A percentile compares a stretch with the other conserved stretches of the same genome.
Evolutionary conservation across 73 alveolate genomes (phyloP).

Genomic region (Breviolum minutum): DNA sequence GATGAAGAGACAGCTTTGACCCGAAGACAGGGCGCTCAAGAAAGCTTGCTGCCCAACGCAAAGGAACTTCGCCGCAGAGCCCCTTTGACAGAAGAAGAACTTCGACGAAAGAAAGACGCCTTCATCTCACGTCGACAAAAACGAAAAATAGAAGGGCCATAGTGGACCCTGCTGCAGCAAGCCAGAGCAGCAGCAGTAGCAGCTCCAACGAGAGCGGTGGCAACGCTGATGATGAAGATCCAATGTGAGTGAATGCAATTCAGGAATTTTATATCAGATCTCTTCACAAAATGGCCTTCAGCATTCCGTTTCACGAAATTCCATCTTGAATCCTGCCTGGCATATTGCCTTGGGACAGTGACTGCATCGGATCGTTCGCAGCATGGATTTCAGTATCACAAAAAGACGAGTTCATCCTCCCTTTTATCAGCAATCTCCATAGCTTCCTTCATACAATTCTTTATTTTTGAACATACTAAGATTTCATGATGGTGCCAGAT

Average conservation of each 20-base stretch:
- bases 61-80: neutral
- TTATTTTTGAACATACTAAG: too few species aligned
- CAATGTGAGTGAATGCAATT: neutral
- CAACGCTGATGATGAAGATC: neutral
- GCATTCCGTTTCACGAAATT: too few species aligned
- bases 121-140: neutral
- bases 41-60: neutral
- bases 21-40: neutral
- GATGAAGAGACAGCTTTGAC: neutral
- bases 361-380: neutral
- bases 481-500: too few species aligned
- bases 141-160: neutral
- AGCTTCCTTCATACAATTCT: neutral
- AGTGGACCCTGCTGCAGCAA: neutral
- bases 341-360: too few species aligned
- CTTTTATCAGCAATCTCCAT: too few species aligned
- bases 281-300: too few species aligned
- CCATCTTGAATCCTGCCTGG: too few species aligned
- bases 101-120: neutral
- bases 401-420: neutral
- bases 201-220: neutral
- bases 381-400: neutral
- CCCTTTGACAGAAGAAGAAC: neutral
- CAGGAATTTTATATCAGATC: neutral
- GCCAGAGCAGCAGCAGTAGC: neutral